Evolutionary conservation across 2,329 filamentous ascomycete species (phyloP), one percentile per base, ranked within the genome.

Genomic region (Colletotrichum neosansevieriae): DNA sequence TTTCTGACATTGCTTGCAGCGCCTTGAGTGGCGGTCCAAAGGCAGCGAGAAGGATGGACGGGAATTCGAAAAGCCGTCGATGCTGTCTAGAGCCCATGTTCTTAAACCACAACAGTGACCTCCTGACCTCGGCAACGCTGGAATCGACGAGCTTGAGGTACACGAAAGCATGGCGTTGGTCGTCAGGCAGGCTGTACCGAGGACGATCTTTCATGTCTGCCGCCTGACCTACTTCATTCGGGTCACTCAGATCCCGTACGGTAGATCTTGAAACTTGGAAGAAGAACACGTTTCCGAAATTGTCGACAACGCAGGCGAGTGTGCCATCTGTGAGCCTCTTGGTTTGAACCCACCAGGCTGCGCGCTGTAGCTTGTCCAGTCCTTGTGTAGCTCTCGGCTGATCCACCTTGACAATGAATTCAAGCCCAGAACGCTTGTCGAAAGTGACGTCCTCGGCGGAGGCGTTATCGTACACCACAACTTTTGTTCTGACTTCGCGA

Each of bases 21-120:
- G 85, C 85, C 49, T 80, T 75, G 0, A 91, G 79, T 0, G 85
- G 89, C 29, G 86, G 85, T 29, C 83, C 77, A 71, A 91, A 91
- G 0, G 88, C 82, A 0, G 85, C 82, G 2, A 90, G 77, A 2
- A 91, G 75, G 4, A 91, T 78, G 0, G 85, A 86, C 0, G 88
- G 89, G 63, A 91, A 91, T 70, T 91, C 89, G 1, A 91, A 81
- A 1, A 91, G 79, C 15, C 72, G 75, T 42, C 73, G 71, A 21
- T 67, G 59, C 13, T 71, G 59, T 3, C 36, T 42, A 0, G 49
- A 12, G 0, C 67, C 73, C 36, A 71, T 65, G 9, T 66, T 59
- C 13, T 70, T 72, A 70, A 72, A 79, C 78, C 79, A 81, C 2
- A 62, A 57, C 6, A 80, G 72, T 2, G 73, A 72, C n/a, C 74